phyloP scores from a whole-genome alignment of 805 yeast species.

The Metschnikowia matae region DNA sequence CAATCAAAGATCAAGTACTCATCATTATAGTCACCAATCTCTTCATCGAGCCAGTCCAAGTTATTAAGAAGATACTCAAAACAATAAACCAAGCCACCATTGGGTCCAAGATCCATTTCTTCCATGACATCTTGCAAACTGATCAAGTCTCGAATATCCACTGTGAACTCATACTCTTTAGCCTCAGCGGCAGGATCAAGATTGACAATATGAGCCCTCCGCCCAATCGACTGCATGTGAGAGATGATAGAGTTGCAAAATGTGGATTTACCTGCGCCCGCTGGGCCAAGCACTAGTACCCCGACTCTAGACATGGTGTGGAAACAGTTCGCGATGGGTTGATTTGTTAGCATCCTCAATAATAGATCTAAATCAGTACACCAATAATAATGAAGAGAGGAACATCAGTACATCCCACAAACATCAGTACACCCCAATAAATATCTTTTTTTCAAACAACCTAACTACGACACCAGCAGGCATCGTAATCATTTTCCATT shows the following conservation, averaged over 20 bases:
- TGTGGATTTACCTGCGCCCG: slow-evolving; percentile 94
- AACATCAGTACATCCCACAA: background rate
- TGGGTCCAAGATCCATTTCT: slow-evolving; percentile 89
- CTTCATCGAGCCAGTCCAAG: slow-evolving; percentile 96
- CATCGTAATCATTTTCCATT: slow-evolving; percentile 59
- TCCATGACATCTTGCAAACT: slow-evolving; percentile 94
- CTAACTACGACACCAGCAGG: slow-evolving; percentile 62
- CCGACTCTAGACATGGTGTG: slow-evolving; percentile 86
- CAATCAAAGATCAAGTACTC: slow-evolving; percentile 93
- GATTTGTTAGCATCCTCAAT: too few relatives aligned
- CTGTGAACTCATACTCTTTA: slow-evolving; percentile 82
- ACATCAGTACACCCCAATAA: background rate
- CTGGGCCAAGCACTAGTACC: slow-evolving; percentile 91
- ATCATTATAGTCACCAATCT: slow-evolving; percentile 92
- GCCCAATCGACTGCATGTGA: slow-evolving; percentile 84
- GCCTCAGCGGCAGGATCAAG: slow-evolving; percentile 98
- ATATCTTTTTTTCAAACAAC: too few relatives aligned
- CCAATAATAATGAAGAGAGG: too few relatives aligned
- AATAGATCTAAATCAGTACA: too few relatives aligned
- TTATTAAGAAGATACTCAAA: slow-evolving; percentile 87
- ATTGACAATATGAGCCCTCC: slow-evolving; percentile 92
- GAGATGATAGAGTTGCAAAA: slow-evolving; percentile 85
- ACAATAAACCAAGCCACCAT: slow-evolving; percentile 90
- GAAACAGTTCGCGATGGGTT: background rate
- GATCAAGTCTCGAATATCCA: slow-evolving; percentile 87